Percentiles rank a stretch among this genome's conserved stretches.
Conservation (phyloP, 768 basidiomycete genomes). For the Gloeopeniophorella convolvens region DNA sequence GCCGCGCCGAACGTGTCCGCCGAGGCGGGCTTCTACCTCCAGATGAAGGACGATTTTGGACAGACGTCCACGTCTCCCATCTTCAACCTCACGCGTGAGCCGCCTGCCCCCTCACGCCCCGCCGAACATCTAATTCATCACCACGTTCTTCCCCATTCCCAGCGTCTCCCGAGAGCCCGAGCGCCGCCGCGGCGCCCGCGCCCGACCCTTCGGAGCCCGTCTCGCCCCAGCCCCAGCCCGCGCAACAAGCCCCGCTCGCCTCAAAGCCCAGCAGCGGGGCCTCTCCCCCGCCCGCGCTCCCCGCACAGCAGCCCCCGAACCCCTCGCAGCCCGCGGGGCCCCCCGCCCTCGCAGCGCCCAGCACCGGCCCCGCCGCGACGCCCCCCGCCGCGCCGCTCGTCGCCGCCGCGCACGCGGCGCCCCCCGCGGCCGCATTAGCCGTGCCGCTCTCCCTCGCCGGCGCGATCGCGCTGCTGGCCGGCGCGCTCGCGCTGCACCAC, state of each 20-base stretch:
- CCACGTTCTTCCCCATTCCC: neutral
- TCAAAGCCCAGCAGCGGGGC: neutral
- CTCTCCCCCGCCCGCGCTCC: neutral
- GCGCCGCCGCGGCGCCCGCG: neutral
- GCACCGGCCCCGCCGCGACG: conserved; percentile 1
- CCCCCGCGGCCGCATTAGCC: conserved; percentile 29
- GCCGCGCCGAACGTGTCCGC: conserved; percentile 24
- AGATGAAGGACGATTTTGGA: conserved; percentile 28
- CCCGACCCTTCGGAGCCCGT: too few relatives aligned
- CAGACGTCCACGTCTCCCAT: conserved; percentile 24
- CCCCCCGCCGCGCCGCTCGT: conserved; percentile 16
- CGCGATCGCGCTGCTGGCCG: conserved; percentile 26
- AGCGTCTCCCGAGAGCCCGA: conserved; percentile 6
- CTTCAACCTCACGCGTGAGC: conserved; percentile 29
- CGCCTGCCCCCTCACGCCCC: neutral
- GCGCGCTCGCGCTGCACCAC: conserved; percentile 24
- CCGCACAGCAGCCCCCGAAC: neutral
- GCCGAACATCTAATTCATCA: neutral
- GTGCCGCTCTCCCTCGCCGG: conserved; percentile 31
- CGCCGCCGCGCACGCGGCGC: conserved; percentile 21
- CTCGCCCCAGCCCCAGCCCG: neutral
- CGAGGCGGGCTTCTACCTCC: conserved; percentile 24
- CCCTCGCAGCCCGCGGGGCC: neutral
- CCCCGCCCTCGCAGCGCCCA: neutral
- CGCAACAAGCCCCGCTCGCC: conserved; percentile 3